A percentile compares a stretch with the other conserved stretches of the same genome.
phyloP scores from a whole-genome alignment of 805 yeast genomes.

The Kuraishia borneana region DNA sequence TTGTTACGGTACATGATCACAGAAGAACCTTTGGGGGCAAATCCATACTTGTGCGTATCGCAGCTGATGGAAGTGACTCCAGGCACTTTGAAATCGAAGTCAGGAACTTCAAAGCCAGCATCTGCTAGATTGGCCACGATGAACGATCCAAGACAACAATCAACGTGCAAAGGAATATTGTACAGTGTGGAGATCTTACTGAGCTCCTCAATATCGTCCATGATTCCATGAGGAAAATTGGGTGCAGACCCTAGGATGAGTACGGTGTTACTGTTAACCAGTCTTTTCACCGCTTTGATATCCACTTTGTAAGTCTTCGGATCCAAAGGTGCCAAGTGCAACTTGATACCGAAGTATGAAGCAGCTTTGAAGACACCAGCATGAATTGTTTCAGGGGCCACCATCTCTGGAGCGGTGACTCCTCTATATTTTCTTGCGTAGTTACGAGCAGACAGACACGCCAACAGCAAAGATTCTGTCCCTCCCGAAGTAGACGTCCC shows the following conservation, averaged over 20 bases:
- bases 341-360: conserved; percentile 75
- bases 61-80: conserved; percentile 98
- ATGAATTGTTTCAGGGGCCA: conserved; percentile 84
- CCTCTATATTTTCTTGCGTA: conserved; percentile 49
- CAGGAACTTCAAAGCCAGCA: conserved; percentile 40
- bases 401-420: conserved; percentile 67
- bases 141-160: conserved; percentile 92
- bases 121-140: conserved; percentile 69
- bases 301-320: conserved; percentile 60
- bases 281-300: conserved; percentile 42
- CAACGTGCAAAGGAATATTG: conserved; percentile 86
- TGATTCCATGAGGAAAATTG: conserved; percentile 92
- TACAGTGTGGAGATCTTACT: conserved; percentile 53
- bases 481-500: conserved; percentile 94
- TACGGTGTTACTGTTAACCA: conserved; percentile 72
- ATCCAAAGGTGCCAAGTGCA: conserved; percentile 72
- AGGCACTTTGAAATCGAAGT: conserved; percentile 76
- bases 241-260: conserved; percentile 91
- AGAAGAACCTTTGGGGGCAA: conserved; percentile 96
- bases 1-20: conserved; percentile 76
- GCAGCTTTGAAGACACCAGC: conserved; percentile 95
- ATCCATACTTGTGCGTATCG: conserved; percentile 98
- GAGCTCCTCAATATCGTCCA: conserved; percentile 75
- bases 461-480: conserved; percentile 79
- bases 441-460: conserved; percentile 84